A percentile compares a stretch with the other conserved stretches of the same genome.
These are phyloP conservation scores for Corylus heterophylla DNA, from an alignment of 306 rosid species.

Conservation along the genomic window DNA sequence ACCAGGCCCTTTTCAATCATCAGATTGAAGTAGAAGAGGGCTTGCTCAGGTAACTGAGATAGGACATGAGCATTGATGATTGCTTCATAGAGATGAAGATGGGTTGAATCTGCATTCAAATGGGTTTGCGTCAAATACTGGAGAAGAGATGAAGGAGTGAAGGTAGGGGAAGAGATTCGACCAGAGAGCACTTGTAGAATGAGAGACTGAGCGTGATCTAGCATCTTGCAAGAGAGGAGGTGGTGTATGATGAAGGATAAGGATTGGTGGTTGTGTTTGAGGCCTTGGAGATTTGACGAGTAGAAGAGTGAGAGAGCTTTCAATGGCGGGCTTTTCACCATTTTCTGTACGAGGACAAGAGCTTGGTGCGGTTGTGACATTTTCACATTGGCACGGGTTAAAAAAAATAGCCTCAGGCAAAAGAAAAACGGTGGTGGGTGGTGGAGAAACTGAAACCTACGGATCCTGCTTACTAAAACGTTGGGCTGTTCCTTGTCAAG, in stretches of 20 bases:
- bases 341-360: conserved; percentile 54
- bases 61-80: conserved; percentile 55
- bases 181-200: conserved; percentile 53
- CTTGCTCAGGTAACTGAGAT: conserved; percentile 48
- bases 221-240: conserved; percentile 46
- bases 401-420: too few species aligned
- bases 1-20: conserved; percentile 45
- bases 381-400: neutral
- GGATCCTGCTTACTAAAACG: too few species aligned
- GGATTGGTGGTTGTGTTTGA: conserved; percentile 31
- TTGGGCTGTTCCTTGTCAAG: too few species aligned
- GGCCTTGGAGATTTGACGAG: conserved; percentile 33
- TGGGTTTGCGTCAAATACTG: conserved; percentile 41
- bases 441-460: too few species aligned
- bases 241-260: conserved; percentile 45
- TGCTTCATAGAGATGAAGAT: conserved; percentile 40
- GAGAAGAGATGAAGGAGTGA: conserved; percentile 49
- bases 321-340: conserved; percentile 27
- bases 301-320: conserved; percentile 56
- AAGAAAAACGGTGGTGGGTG: too few species aligned
- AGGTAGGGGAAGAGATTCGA: conserved; percentile 35
- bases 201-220: conserved; percentile 49
- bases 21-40: conserved; percentile 49
- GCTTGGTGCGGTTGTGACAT: conserved; percentile 43
- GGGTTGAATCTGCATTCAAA: conserved; percentile 17